Percentiles rank a stretch among this genome's conserved stretches.
phyloP scores from a whole-genome alignment of 179 eudicot species.

The Beta macrorhiza region DNA sequence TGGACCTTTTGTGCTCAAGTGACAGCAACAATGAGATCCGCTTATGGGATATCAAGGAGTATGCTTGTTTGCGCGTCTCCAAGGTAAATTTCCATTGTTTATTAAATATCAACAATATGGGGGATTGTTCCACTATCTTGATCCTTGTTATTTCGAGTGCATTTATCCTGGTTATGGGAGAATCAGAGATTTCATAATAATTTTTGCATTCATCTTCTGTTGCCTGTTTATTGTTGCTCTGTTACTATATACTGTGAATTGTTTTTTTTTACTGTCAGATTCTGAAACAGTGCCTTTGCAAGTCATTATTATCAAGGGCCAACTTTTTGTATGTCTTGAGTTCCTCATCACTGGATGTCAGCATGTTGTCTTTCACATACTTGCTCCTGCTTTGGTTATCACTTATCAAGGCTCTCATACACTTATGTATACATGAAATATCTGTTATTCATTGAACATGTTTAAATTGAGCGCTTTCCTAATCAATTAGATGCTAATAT shows the following conservation, averaged over 20 bases:
- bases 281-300: not conserved
- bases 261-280: not conserved
- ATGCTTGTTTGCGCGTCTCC: slow-evolving; percentile 25
- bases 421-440: not conserved
- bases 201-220: not conserved
- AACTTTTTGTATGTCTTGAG: not conserved
- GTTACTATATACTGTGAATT: not conserved
- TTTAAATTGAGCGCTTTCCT: not conserved
- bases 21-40: slow-evolving; percentile 44
- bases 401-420: not conserved
- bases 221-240: not conserved
- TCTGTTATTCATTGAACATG: not conserved
- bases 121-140: not conserved
- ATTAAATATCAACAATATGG: not conserved
- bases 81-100: slow-evolving; percentile 32
- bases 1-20: slow-evolving; percentile 45
- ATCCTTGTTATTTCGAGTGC: not conserved
- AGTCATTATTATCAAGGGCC: not conserved
- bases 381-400: not conserved
- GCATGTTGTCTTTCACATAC: not conserved
- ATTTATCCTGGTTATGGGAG: not conserved
- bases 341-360: not conserved
- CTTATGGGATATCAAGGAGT: slow-evolving; percentile 37
- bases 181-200: not conserved
- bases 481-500: not conserved